Evolutionary conservation across 495 filamentous ascomycete species (phyloP).

Genomic region (Hypoxylon subgilvum): DNA sequence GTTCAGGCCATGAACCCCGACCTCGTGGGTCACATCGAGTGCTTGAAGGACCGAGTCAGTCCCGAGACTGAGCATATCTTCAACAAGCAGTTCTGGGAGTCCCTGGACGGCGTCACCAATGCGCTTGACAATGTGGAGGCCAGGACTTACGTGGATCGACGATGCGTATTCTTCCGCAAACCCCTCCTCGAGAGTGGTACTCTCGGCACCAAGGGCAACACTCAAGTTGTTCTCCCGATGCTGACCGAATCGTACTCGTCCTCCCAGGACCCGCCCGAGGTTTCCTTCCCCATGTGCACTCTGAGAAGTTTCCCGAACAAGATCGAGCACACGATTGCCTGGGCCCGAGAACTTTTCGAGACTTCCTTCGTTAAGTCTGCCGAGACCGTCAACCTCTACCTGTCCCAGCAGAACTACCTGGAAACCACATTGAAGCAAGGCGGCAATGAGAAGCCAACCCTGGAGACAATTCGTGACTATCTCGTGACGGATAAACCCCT

Average conservation of each 20-base stretch:
- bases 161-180: conserved; percentile 99
- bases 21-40: conserved; percentile 79
- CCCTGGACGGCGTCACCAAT: conserved; percentile 92
- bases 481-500: conserved; percentile 92
- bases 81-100: conserved; percentile 91
- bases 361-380: conserved; percentile 90
- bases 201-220: conserved; percentile 97
- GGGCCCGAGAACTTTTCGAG: conserved; percentile 95
- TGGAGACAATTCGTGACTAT: conserved; percentile 87
- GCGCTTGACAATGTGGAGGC: conserved; percentile 98
- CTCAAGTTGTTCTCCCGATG: conserved; percentile 87
- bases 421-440: conserved; percentile 88
- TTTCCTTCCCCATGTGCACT: conserved; percentile 99
- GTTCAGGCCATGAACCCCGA: conserved; percentile 96
- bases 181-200: conserved; percentile 96
- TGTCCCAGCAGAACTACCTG: conserved; percentile 89
- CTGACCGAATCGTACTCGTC: conserved; percentile 98
- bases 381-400: conserved; percentile 93
- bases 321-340: conserved; percentile 99
- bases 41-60: conserved; percentile 86
- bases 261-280: conserved; percentile 97
- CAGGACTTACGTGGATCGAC: conserved; percentile 93
- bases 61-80: conserved; percentile 93
- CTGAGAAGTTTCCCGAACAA: conserved; percentile 96
- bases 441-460: conserved; percentile 93